phyloP scores from a whole-genome alignment of 1,284 basidiomycete genomes.

The Ustilago curta region DNA sequence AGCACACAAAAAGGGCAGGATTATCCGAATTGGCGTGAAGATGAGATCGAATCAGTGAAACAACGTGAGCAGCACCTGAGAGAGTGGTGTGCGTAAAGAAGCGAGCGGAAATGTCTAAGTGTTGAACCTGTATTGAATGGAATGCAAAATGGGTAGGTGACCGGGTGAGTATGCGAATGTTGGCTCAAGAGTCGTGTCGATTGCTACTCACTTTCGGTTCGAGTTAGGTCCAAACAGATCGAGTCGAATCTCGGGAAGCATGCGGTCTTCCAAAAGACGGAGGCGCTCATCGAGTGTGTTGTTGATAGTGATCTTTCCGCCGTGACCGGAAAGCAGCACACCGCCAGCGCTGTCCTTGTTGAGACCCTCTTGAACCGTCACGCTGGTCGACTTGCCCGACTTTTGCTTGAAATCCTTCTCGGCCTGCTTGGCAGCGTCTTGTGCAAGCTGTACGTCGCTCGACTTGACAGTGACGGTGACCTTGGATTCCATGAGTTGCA shows the following conservation, averaged over 20 bases:
- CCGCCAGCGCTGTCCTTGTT: slow-evolving; percentile 74
- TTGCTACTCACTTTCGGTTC: slow-evolving; percentile 63
- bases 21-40: slow-evolving; percentile 23
- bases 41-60: not conserved
- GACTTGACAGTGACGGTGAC: slow-evolving; percentile 60
- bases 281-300: slow-evolving; percentile 68
- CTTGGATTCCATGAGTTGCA: slow-evolving; percentile 65
- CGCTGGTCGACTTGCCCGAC: slow-evolving; percentile 78
- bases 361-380: slow-evolving; percentile 78
- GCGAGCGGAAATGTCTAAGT: slow-evolving; percentile 21
- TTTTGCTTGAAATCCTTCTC: slow-evolving; percentile 78
- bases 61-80: not conserved
- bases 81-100: not conserved
- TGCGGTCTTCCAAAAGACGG: slow-evolving; percentile 63
- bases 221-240: slow-evolving; percentile 67
- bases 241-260: slow-evolving; percentile 68
- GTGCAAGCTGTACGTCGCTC: slow-evolving; percentile 61
- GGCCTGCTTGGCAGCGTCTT: slow-evolving; percentile 77
- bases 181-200: too few relatives aligned
- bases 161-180: slow-evolving; percentile 7
- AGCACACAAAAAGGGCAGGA: slow-evolving; percentile 7
- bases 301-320: slow-evolving; percentile 66
- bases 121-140: slow-evolving; percentile 31
- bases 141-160: not conserved
- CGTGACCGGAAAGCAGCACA: slow-evolving; percentile 56